These are phyloP conservation scores for Yarrowia keelungensis DNA, from an alignment of 805 yeast genomes.

Conservation along the genomic window DNA sequence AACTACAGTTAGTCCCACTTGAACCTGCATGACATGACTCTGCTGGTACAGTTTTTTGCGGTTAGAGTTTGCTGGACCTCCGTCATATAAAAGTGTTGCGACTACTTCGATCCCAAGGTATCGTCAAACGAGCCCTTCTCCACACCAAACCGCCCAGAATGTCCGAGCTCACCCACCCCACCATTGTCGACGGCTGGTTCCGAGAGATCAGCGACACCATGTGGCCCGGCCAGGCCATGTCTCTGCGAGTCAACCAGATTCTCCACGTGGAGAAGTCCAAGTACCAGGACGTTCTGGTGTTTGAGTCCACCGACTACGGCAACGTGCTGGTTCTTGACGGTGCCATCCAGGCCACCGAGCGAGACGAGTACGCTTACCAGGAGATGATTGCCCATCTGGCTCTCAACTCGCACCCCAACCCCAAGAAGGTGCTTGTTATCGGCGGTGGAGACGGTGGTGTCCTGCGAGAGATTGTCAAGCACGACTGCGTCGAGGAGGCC, in stretches of 20 bases:
- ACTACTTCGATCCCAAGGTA: slow-evolving; percentile 21
- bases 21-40: slow-evolving; percentile 37
- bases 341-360: slow-evolving; percentile 93
- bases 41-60: slow-evolving; percentile 24
- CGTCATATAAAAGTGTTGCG: slow-evolving; percentile 34
- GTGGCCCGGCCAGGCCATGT: slow-evolving; percentile 89
- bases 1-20: slow-evolving; percentile 32
- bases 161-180: slow-evolving; percentile 46
- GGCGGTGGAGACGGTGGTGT: slow-evolving; percentile 99
- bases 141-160: slow-evolving; percentile 3
- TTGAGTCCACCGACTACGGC: slow-evolving; percentile 92
- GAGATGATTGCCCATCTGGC: slow-evolving; percentile 98
- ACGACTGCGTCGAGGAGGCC: slow-evolving; percentile 83
- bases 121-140: slow-evolving; percentile 6
- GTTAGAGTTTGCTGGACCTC: slow-evolving; percentile 18
- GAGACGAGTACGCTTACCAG: slow-evolving; percentile 93
- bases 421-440: slow-evolving; percentile 89
- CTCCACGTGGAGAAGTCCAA: slow-evolving; percentile 71
- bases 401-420: slow-evolving; percentile 90
- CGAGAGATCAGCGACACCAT: slow-evolving; percentile 70
- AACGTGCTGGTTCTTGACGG: slow-evolving; percentile 94
- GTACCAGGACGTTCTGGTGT: slow-evolving; percentile 87
- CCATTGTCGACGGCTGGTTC: slow-evolving; percentile 76
- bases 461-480: slow-evolving; percentile 91
- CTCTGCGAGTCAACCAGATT: slow-evolving; percentile 66